Evolutionary conservation across 1,139 yeast species (phyloP), one percentile per base, ranked within the genome.

Genomic region (Pichia sp.): DNA sequence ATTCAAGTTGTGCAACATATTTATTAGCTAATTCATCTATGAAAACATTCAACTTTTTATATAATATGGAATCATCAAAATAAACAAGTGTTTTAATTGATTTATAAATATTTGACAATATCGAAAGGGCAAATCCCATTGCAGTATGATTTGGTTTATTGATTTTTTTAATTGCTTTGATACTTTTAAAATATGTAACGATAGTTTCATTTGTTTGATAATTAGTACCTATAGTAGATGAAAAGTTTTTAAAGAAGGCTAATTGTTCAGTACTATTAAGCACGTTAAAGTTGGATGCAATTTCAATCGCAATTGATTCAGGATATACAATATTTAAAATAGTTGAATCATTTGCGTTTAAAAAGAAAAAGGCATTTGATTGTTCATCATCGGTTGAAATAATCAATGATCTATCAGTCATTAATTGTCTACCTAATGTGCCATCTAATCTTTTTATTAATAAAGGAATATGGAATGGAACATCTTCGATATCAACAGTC

Each of bases 391-490:
- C 51, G 26, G 59, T 37, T 40, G 67, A 70, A 37, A 76, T 56
- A 6, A 60, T 65, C 41, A 69, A 47, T 3, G 66, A 64, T 53
- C 81, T 65, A 50, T 77, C 84, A 4, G 73, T 71, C 60, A 80
- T 54, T 43, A 80, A 51, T 36, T 69, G 59, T 49, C 71, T 68
- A 36, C 68, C 64, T 4, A 66, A 49, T 35, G 67, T 57, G 3
- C 70, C 68, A 43, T 66, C 67, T 10, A 57, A 45, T n/a, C 68
- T 55, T 45, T 64, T 69, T 25, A 78, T 62, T 6, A 74, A 64
- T 32, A 82, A 60, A 5, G 90, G 89, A 41, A 76, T 60, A 47
- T 74, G 78, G 51, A 61, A 74, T 3, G 76, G 75, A 28, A 60
- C 55, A 50, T 74, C 74, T 55, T 74, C 79, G 22, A 74, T 58